Evolutionary conservation across 75 land plant genomes (phyloP).

Genomic region (Ceratopteris richardii): DNA sequence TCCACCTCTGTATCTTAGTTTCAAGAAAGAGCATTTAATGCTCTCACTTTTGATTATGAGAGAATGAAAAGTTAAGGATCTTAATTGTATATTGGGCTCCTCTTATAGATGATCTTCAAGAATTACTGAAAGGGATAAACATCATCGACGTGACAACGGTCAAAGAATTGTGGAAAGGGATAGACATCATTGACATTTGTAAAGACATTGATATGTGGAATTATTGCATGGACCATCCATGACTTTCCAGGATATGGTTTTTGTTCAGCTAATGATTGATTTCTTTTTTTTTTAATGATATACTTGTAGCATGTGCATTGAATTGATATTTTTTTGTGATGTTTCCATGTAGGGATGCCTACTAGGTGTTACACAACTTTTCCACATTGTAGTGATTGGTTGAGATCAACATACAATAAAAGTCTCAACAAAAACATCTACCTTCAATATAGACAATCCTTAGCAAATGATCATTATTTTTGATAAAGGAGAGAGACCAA

Average conservation of each 20-base stretch:
- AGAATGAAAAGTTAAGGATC: neutral
- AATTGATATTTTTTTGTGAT: too few relatives aligned
- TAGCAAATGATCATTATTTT: neutral
- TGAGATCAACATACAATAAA: neutral
- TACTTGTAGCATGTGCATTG: neutral
- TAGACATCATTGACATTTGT: neutral
- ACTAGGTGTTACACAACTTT: too few relatives aligned
- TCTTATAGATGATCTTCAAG: neutral
- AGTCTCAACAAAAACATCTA: neutral
- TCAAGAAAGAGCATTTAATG: neutral
- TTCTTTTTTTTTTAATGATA: neutral
- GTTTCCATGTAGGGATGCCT: too few relatives aligned
- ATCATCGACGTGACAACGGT: neutral
- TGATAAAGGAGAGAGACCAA: neutral
- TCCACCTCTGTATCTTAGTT: neutral
- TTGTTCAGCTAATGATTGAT: neutral
- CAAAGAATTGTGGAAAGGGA: neutral
- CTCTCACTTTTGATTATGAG: neutral
- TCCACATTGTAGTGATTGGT: slow-evolving; percentile 1
- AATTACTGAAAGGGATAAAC: neutral
- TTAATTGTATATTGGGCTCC: neutral
- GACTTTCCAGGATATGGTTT: neutral
- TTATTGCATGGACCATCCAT: neutral
- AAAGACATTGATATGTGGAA: neutral
- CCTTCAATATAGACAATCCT: neutral